A percentile compares a stretch with the other conserved stretches of the same genome.
Evolutionary conservation across 148 eudicot genomes (phyloP).

Genomic region (Silene conica): DNA sequence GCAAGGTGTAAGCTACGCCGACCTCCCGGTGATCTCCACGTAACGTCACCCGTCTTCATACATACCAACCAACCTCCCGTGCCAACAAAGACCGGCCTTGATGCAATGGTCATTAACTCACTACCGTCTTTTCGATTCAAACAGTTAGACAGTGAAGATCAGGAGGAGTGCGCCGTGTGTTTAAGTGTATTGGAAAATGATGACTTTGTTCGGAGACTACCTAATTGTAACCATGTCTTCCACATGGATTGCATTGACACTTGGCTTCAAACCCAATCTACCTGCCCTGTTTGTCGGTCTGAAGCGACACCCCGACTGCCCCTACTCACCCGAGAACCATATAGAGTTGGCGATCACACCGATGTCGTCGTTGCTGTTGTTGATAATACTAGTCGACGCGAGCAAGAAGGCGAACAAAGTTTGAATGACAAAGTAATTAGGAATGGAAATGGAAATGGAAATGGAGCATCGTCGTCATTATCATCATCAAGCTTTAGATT

Average conservation of each 20-base stretch:
- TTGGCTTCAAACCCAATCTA: constrained; percentile 43
- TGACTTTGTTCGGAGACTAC: constrained; percentile 37
- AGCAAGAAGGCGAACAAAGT: neutral
- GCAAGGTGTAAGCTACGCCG: neutral
- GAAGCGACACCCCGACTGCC: constrained; percentile 35
- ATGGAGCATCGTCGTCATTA: neutral
- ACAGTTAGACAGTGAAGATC: neutral
- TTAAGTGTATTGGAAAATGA: constrained; percentile 37
- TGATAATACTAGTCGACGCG: constrained; percentile 6
- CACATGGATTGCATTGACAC: constrained; percentile 57
- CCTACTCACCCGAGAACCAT: constrained; percentile 36
- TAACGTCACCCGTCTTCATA: constrained; percentile 7
- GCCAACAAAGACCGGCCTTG: constrained; percentile 39
- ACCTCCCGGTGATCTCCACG: constrained; percentile 4
- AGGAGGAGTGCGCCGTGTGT: constrained; percentile 46
- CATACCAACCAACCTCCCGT: neutral
- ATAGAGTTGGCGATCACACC: too few species aligned
- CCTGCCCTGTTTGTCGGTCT: constrained; percentile 60
- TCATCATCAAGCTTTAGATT: constrained; percentile 43
- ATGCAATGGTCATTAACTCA: constrained; percentile 35
- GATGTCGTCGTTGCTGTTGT: too few species aligned
- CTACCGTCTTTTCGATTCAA: constrained; percentile 38
- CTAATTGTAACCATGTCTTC: constrained; percentile 55
- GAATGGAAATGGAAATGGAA: constrained; percentile 3
- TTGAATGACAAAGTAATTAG: neutral